Evolutionary conservation across 345 rosid genomes (phyloP), one percentile per base, ranked within the genome.

Genomic region (Carallia pectinifolia): DNA sequence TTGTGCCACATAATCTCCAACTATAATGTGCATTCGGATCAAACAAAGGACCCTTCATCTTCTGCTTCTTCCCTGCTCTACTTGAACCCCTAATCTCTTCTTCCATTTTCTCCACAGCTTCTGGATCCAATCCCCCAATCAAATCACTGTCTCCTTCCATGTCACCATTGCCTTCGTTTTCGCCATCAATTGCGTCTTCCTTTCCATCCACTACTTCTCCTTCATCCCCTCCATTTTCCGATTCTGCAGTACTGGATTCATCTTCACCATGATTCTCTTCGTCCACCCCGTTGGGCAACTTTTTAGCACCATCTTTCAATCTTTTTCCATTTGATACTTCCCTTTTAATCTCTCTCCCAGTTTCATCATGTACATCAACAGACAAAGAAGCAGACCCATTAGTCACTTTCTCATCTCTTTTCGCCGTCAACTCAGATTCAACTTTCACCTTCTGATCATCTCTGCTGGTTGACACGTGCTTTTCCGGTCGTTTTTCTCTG

Each of bases 1-100:
- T 90, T 62, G 89, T 86, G 83, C 76, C 85, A 68, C 98, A 94
- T 70, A 87, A 61, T 74, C 85, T 91, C 98, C 98, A 94, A 77
- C 74, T 84, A 74, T 87, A 91, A 77, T 70, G 90, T 23, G 86
- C 88, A 67, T 91, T 91, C 0, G 96, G 93, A 85, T 94, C 92
- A 68, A 94, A 94, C 18, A 91, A 82, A 0, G 92, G 95, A 82
- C 98, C 97, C 81, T 85, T 94, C 61, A 75, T 67, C 86, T 89
- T 88, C 69, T 74, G 82, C 86, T 77, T 88, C 75, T 86, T 84
- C 64, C 65, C 67, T 15, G 27, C 4, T 62, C 67, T 71, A 67
- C 18, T 73, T 34, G 71, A 74, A 31, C 73, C 80, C 44, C 61
- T 85, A 68, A 6, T 70, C 73, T 76, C 85, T 33, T 81, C 87